A percentile compares a stretch with the other conserved stretches of the same genome.
These are phyloP conservation scores for Postia placenta DNA, from an alignment of 768 basidiomycete genomes.

Conservation along the genomic window DNA sequence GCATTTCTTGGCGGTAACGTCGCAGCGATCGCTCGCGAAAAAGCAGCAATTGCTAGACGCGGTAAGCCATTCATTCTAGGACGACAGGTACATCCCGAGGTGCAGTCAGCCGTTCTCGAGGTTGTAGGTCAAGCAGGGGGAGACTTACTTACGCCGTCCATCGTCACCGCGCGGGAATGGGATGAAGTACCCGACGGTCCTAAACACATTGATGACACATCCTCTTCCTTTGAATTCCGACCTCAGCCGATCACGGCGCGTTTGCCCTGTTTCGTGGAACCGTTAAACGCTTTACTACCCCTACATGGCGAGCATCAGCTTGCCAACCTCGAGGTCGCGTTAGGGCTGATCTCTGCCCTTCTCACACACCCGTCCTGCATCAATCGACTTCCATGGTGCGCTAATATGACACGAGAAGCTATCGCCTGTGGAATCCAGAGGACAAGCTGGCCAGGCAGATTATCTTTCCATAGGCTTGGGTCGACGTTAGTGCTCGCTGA, in stretches of 20 bases:
- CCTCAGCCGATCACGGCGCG: constrained; percentile 36
- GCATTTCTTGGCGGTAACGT: constrained; percentile 78
- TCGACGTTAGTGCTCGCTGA: constrained; percentile 58
- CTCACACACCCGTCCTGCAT: constrained; percentile 42
- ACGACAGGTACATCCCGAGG: constrained; percentile 47
- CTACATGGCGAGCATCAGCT: constrained; percentile 82
- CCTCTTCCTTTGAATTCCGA: constrained; percentile 22
- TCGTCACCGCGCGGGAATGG: constrained; percentile 31
- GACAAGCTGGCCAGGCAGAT: constrained; percentile 76
- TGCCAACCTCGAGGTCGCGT: constrained; percentile 75
- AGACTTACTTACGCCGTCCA: constrained; percentile 21
- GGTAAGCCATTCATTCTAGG: constrained; percentile 64
- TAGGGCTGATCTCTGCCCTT: constrained; percentile 67
- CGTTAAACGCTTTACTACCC: constrained; percentile 48
- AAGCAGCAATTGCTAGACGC: constrained; percentile 70
- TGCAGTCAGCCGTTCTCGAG: constrained; percentile 37
- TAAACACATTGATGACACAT: constrained; percentile 22
- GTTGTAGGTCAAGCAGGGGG: constrained; percentile 39
- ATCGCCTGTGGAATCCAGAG: constrained; percentile 52
- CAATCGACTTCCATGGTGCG: constrained; percentile 36
- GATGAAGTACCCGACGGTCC: constrained; percentile 31
- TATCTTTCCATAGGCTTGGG: constrained; percentile 56
- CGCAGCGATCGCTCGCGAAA: constrained; percentile 71
- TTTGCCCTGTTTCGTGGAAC: constrained; percentile 38
- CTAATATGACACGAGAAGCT: constrained; percentile 40